phyloP scores from a whole-genome alignment of 805 yeast species.

The Candida pseudofarinosa region DNA sequence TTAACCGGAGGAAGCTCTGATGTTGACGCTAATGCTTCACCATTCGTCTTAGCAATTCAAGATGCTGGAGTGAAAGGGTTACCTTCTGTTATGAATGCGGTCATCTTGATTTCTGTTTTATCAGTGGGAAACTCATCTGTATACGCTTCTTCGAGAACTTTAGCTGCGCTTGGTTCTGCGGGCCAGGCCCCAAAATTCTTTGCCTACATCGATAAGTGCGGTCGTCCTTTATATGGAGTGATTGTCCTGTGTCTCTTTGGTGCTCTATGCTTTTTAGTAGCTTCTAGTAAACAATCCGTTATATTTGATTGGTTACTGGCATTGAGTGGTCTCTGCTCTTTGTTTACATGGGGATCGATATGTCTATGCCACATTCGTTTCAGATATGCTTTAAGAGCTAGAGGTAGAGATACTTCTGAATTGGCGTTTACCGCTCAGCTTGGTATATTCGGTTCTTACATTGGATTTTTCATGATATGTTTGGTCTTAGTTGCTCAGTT shows the following conservation, averaged over 20 bases:
- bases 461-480: conserved; percentile 55
- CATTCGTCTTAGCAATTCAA: conserved; percentile 37
- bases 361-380: conserved; percentile 42
- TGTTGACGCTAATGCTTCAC: conserved; percentile 27
- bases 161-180: conserved; percentile 43
- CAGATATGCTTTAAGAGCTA: conserved; percentile 57
- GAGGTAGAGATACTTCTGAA: conserved; percentile 68
- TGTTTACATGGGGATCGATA: conserved; percentile 52
- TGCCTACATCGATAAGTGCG: conserved; percentile 46
- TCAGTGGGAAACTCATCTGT: conserved; percentile 42
- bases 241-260: conserved; percentile 37
- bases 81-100: conserved; percentile 38
- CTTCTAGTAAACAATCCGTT: conserved; percentile 34
- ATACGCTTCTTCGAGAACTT: conserved; percentile 38
- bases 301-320: conserved; percentile 48
- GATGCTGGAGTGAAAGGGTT: conserved; percentile 34
- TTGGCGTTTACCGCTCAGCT: conserved; percentile 61
- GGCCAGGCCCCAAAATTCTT: conserved; percentile 44
- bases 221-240: conserved; percentile 48
- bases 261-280: conserved; percentile 42
- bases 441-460: conserved; percentile 65
- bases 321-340: conserved; percentile 44
- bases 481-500: conserved; percentile 71
- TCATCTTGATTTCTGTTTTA: conserved; percentile 36
- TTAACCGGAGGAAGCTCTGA: conserved; percentile 27